A percentile compares a stretch with the other conserved stretches of the same genome.
Conservation (phyloP, 495 filamentous ascomycete genomes). For the Trichoderma erinaceum region DNA sequence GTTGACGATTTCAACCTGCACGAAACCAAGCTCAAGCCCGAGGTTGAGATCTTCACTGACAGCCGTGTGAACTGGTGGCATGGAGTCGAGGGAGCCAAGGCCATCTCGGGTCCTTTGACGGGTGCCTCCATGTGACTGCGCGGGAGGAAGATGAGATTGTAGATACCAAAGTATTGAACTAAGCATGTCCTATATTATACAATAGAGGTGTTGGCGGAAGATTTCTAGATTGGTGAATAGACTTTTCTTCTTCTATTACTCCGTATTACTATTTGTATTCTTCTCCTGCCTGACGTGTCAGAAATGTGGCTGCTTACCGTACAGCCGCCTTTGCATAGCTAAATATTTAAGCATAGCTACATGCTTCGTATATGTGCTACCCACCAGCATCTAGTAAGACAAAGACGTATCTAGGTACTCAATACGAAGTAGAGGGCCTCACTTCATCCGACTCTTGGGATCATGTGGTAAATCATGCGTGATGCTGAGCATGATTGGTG, state of each 20-base stretch:
- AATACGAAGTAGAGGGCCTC: too few species aligned
- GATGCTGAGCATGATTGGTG: not conserved
- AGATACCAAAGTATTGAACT: not conserved
- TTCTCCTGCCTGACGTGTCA: not conserved
- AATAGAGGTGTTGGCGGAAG: too few species aligned
- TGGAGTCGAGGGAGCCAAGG: not conserved
- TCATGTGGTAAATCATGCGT: not conserved
- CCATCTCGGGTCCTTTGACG: not conserved
- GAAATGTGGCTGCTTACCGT: not conserved
- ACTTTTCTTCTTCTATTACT: too few species aligned
- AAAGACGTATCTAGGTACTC: too few species aligned
- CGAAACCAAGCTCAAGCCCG: constrained; percentile 45
- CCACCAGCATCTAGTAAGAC: too few species aligned
- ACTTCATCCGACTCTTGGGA: too few species aligned
- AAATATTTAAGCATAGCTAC: not conserved
- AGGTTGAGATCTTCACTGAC: constrained; percentile 39
- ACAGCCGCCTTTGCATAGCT: not conserved
- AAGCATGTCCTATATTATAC: too few species aligned
- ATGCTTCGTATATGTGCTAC: too few species aligned
- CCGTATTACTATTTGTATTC: too few species aligned
- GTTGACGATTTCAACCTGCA: constrained; percentile 50
- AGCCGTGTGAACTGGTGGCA: constrained; percentile 37
- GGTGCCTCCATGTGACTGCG: not conserved
- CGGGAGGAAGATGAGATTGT: not conserved
- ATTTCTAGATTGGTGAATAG: too few species aligned